Base-by-base conservation (phyloP, 805 yeast species). In the Brettanomyces nanus region DNA sequence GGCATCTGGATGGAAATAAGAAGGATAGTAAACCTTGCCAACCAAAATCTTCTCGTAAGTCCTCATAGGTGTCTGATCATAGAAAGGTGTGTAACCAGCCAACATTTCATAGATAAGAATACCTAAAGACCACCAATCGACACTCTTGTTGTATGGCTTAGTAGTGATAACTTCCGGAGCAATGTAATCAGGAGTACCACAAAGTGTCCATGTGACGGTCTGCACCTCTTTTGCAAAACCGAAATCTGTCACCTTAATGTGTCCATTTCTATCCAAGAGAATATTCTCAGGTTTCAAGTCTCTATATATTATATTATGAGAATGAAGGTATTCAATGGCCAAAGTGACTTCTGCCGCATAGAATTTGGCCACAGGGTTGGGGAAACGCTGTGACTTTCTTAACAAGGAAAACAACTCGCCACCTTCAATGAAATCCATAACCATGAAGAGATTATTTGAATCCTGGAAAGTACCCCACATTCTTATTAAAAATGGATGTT, bases 381-480 rank as follows among this genome's bases (percentile, higher is more conserved):
- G 80, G 47, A 75, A 75, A 29, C 76, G 56, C 48, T 72, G 77
- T 5, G 77, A 71, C 51, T 74, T 74, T 43, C 80, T 56, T 45
- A 75, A 62, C 31, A 75, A 54, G 3, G 76, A 69, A 46, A 75
- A 75, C 36, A 75, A 61, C 54, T 75, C 80, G 19, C 80, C 80
- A 19, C 80, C 80, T 54, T 75, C 80, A 48, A 75, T 73, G 55
- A 73, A 75, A 51, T 75, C 80, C 80, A 75, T 75, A 27, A 75
- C 71, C 80, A 75, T 73, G 45, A 74, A 75, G 40, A 75, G 56
- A 46, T 72, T 72, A 46, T 65, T 66, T 28, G 73, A 62, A 48
- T 75, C 80, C 52, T 74, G 80, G 49, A 69, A 75, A 5, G 80
- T 75, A n/a, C 80, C 80, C 80, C 80, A 75, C 79, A 75, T 73